These are phyloP conservation scores for Cyclotella kingstonii DNA, from an alignment of 108 stramenopile species.

Conservation along the genomic window DNA sequence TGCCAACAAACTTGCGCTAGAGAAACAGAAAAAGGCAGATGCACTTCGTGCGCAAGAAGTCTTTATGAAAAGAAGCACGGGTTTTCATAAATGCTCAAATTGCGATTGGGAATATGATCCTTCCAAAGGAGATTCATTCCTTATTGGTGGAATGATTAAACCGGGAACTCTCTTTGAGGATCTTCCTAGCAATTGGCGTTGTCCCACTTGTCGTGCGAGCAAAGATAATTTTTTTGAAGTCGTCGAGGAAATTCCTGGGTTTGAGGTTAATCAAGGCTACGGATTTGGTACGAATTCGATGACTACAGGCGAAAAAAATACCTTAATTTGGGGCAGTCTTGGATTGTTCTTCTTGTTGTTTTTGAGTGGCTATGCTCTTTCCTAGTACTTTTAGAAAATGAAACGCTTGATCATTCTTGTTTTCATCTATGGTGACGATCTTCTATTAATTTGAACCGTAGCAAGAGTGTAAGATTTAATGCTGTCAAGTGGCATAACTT, in stretches of 20 bases:
- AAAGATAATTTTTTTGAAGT: slow-evolving; percentile 88
- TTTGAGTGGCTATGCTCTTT: slow-evolving; percentile 74
- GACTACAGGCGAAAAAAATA: slow-evolving; percentile 87
- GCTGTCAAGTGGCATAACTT: too few relatives aligned
- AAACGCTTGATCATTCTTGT: not conserved
- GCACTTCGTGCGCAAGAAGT: slow-evolving; percentile 89
- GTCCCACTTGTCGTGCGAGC: slow-evolving; percentile 86
- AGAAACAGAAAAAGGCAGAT: slow-evolving; percentile 58
- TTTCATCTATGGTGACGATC: not conserved
- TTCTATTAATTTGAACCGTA: not conserved
- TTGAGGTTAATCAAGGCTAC: slow-evolving; percentile 93
- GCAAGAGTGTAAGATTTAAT: not conserved
- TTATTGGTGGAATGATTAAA: slow-evolving; percentile 84
- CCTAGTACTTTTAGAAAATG: slow-evolving; percentile 22
- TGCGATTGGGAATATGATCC: slow-evolving; percentile 90
- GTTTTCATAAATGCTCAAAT: slow-evolving; percentile 80
- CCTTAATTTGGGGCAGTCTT: slow-evolving; percentile 88
- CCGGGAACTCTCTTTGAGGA: slow-evolving; percentile 81
- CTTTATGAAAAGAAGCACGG: slow-evolving; percentile 84
- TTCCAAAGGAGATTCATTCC: slow-evolving; percentile 72
- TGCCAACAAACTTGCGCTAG: slow-evolving; percentile 47
- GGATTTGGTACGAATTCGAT: slow-evolving; percentile 90
- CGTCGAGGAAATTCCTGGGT: slow-evolving; percentile 90
- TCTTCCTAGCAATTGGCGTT: slow-evolving; percentile 86
- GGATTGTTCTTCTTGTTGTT: slow-evolving; percentile 83